phyloP scores from a whole-genome alignment of 192 early-diverging fungal genomes.

The Umbelopsis ramanniana region DNA sequence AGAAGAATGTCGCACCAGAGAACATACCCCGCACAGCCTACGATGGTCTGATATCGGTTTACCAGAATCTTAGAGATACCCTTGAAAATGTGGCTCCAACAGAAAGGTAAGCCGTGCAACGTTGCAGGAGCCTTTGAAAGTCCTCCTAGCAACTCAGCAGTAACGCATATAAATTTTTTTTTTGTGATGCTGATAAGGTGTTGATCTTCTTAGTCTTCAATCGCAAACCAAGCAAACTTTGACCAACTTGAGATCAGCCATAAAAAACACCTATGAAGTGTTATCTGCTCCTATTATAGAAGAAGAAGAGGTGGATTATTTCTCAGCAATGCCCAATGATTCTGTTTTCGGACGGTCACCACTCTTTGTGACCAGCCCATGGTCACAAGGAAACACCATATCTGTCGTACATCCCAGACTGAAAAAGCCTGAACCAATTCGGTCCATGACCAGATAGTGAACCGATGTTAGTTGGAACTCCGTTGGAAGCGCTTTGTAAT shows the following conservation, averaged over 20 bases:
- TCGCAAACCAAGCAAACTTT: background rate
- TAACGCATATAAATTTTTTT: too few species aligned
- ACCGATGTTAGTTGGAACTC: conserved; percentile 2
- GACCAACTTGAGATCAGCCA: background rate
- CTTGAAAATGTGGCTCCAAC: conserved; percentile 22
- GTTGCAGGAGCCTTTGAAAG: conserved; percentile 5
- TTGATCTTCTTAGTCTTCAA: background rate
- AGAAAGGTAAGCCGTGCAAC: conserved; percentile 22
- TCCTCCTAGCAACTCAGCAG: background rate
- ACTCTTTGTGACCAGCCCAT: background rate
- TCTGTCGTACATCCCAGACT: conserved; percentile 10
- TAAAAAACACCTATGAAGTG: background rate
- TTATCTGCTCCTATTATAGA: conserved; percentile 2
- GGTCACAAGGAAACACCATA: conserved; percentile 22
- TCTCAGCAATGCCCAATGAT: conserved; percentile 3
- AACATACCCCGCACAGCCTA: background rate
- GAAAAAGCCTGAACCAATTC: conserved; percentile 7
- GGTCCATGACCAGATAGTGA: conserved; percentile 1
- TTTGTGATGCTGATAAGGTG: background rate
- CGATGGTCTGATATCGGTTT: background rate
- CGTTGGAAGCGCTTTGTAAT: background rate
- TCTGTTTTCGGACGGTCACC: conserved; percentile 20
- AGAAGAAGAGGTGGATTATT: conserved; percentile 9
- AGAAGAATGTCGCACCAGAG: background rate
- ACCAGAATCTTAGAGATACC: conserved; percentile 13